Evolutionary conservation across 768 basidiomycete species (phyloP), one percentile per base, ranked within the genome.

Genomic region (Suillus alpinus): DNA sequence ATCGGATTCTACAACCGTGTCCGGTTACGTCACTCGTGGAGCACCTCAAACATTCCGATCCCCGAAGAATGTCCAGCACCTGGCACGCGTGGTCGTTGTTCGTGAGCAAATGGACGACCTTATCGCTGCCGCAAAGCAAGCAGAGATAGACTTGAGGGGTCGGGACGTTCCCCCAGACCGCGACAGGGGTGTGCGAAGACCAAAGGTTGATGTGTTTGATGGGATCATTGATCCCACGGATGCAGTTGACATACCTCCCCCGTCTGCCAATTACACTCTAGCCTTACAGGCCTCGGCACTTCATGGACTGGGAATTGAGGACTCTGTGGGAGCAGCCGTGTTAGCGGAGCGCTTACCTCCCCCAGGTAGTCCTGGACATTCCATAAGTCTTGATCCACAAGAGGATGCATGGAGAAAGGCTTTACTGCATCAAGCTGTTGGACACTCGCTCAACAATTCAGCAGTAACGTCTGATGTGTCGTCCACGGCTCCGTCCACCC

Each of bases 141-240:
- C 87, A 9, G 88, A 92, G 66, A 81, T 85, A 62, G 88, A 91
- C 59, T 76, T 92, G 69, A 87, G 87, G 66, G 69, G 77, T 36
- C 83, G 84, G 26, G 81, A 78, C 20, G 77, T 77, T 37, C 73
- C 77, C 58, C 72, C 77, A 56, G 84, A 84, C 61, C 76, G 80
- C 60, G 79, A 75, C 62, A 74, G 72, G 49, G 56, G 69, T 34
- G 73, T 78, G n/a, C 77, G 80, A 61, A 74, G 73, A 57, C 70
- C 68, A 46, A 75, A 73, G 62, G 70, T 73, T 60, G 67, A 71
- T 57, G 64, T 69, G n/a, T 71, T 81, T 63, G 81, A 85, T 68
- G 78, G 86, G 66, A 80, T 89, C 58, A 86, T 93, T 66, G 92
- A 94, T 73, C 92, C 92, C 12, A 94, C 92, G 29, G 92, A 93